These are phyloP conservation scores for Cordyceps tenuipes DNA, from an alignment of 2,329 filamentous ascomycete genomes.

Conservation along the genomic window DNA sequence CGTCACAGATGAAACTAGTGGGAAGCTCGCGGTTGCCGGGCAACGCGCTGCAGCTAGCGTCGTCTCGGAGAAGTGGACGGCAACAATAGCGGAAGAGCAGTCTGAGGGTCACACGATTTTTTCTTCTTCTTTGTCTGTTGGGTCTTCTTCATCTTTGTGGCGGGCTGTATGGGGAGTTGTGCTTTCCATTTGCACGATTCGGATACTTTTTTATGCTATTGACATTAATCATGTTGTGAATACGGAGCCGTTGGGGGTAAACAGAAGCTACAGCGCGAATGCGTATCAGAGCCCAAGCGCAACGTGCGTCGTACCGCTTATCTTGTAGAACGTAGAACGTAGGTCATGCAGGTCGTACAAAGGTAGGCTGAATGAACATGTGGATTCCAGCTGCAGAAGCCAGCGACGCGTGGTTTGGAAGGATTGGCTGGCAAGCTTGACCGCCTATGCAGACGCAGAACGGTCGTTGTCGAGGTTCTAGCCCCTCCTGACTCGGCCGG, in stretches of 20 bases:
- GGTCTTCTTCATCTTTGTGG: not conserved
- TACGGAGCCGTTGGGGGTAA: not conserved
- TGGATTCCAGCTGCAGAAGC: constrained; percentile 6
- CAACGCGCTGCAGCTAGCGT: not conserved
- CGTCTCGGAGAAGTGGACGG: not conserved
- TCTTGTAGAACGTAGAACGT: not conserved
- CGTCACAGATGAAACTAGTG: constrained; percentile 2
- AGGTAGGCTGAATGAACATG: not conserved
- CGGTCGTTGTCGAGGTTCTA: not conserved
- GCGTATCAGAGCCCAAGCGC: not conserved
- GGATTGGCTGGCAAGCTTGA: not conserved
- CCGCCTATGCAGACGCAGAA: not conserved
- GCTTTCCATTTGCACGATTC: not conserved
- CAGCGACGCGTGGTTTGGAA: not conserved
- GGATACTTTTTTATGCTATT: not conserved
- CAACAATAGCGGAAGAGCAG: not conserved
- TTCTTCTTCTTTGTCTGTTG: not conserved
- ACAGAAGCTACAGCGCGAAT: no score
- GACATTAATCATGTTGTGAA: not conserved
- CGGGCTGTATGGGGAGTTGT: not conserved
- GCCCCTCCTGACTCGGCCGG: constrained; percentile 1
- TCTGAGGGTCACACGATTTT: not conserved
- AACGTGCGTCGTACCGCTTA: not conserved
- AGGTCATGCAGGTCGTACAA: not conserved
- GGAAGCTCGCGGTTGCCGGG: not conserved